Percentiles rank a stretch among this genome's conserved stretches.
Conservation (phyloP, 1,284 basidiomycete genomes). For the Tremellales sp. region DNA sequence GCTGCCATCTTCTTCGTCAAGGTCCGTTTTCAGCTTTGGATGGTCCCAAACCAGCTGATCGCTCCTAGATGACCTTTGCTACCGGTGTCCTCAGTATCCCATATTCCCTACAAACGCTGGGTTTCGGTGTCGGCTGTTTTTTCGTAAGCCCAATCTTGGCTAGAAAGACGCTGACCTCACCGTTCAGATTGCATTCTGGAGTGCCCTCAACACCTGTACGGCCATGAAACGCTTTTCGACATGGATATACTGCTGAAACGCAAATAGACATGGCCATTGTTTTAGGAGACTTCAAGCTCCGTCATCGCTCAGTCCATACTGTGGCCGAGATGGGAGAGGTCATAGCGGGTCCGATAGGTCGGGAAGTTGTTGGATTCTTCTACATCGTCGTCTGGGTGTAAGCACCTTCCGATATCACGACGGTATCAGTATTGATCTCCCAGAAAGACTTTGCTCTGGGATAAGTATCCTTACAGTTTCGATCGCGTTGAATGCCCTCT, state of each 20-base stretch:
- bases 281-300: conserved; percentile 3
- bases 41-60: too few relatives aligned
- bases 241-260: conserved; percentile 1
- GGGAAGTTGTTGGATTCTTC: conserved; percentile 11
- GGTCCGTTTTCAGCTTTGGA: too few relatives aligned
- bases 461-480: conserved; percentile 25
- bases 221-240: too few relatives aligned
- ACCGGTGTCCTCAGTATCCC: conserved; percentile 21
- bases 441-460: conserved; percentile 6
- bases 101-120: conserved; percentile 6
- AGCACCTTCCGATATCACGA: background rate
- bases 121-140: background rate
- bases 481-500: conserved; percentile 29
- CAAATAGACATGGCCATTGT: background rate
- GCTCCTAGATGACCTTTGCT: too few relatives aligned
- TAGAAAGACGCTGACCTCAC: background rate
- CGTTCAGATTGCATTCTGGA: background rate
- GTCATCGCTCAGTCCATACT: background rate
- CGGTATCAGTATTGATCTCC: background rate
- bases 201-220: too few relatives aligned
- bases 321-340: background rate
- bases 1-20: conserved; percentile 20
- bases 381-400: conserved; percentile 6
- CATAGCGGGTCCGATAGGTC: conserved; percentile 5
- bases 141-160: background rate